phyloP scores from a whole-genome alignment of 1,284 basidiomycete species.

The Melampsora larici-populina region DNA sequence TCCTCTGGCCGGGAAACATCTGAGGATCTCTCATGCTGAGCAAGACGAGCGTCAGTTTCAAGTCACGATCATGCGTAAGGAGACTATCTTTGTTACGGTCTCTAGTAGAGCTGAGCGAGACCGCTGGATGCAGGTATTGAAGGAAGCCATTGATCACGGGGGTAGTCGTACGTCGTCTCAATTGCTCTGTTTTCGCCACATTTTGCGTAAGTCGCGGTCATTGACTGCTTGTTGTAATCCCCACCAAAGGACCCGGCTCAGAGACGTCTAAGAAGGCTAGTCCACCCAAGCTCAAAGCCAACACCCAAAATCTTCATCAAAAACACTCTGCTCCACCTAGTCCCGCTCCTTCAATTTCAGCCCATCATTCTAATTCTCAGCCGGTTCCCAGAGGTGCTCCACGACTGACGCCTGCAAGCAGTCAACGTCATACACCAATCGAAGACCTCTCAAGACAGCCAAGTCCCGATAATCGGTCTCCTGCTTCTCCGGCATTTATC shows the following conservation, averaged over 20 bases:
- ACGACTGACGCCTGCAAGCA: not conserved
- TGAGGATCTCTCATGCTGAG: constrained; percentile 54
- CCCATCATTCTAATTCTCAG: not conserved
- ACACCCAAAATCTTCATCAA: not conserved
- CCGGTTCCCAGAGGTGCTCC: not conserved
- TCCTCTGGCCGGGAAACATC: constrained; percentile 88
- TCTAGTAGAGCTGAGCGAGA: constrained; percentile 21
- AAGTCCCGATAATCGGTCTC: not conserved
- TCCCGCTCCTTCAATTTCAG: not conserved
- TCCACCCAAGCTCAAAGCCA: not conserved
- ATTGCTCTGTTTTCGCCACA: not conserved
- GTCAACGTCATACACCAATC: not conserved
- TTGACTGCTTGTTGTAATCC: not conserved
- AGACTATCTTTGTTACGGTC: constrained; percentile 67
- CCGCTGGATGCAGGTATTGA: constrained; percentile 17
- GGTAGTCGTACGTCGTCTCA: constrained; percentile 11
- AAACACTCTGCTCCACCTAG: not conserved
- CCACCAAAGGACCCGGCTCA: not conserved
- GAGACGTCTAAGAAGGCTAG: not conserved
- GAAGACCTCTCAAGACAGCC: not conserved
- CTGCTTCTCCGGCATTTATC: not conserved
- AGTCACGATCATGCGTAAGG: constrained; percentile 83
- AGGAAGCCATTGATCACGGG: constrained; percentile 33
- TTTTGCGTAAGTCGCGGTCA: not conserved
- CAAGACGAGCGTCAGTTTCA: constrained; percentile 61